These are phyloP conservation scores for Paramecium caudatum DNA, from an alignment of 73 alveolate genomes.

Conservation along the genomic window DNA sequence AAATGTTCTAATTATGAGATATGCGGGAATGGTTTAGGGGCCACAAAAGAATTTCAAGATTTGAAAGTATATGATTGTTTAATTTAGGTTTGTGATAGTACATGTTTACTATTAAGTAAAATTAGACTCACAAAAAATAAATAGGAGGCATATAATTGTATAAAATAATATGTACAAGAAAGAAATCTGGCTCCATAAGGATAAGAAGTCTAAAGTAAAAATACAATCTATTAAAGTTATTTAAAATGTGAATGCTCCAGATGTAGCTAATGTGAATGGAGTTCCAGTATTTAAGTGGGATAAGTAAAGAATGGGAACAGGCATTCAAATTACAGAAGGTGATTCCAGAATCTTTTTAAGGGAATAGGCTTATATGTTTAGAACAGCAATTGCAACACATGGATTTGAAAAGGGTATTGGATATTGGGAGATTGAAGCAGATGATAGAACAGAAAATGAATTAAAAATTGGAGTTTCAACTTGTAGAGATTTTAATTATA, in stretches of 20 bases:
- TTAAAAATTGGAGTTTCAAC: constrained; percentile 87
- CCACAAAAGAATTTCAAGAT: neutral
- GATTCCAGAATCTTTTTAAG: constrained; percentile 35
- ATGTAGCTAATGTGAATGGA: neutral
- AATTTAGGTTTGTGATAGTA: neutral
- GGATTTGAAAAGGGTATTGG: constrained; percentile 77
- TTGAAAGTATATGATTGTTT: neutral
- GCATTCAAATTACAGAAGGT: constrained; percentile 48
- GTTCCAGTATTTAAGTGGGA: constrained; percentile 43
- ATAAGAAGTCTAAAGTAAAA: neutral
- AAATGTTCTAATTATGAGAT: neutral
- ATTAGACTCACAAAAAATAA: neutral
- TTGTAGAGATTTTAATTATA: constrained; percentile 79
- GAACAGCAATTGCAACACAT: constrained; percentile 45
- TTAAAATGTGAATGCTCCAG: neutral
- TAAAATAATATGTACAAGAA: neutral
- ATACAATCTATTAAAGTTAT: too few relatives aligned
- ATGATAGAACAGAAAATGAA: constrained; percentile 89
- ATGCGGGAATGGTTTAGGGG: neutral
- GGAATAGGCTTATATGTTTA: constrained; percentile 71
- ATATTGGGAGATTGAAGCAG: constrained; percentile 90
- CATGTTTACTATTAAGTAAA: neutral
- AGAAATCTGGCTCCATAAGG: neutral
- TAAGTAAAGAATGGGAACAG: constrained; percentile 18
- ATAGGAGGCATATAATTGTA: neutral